Percentiles rank a stretch among this genome's conserved stretches.
Conservation (phyloP, 2,329 filamentous ascomycete genomes). For the Rhynchosporium secalis region DNA sequence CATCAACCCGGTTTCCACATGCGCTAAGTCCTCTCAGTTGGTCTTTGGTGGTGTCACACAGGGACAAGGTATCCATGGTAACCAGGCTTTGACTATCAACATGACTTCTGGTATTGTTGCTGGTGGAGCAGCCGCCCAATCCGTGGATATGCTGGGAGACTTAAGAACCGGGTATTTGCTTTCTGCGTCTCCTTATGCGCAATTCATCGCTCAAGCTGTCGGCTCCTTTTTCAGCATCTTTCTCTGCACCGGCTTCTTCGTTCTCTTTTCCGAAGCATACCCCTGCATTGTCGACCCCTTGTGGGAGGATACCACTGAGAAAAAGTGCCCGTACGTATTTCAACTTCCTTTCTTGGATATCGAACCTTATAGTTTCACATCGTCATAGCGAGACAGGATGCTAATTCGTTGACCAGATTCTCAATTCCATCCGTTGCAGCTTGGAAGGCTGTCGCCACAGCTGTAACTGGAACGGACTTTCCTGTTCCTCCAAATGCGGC, state of each 20-base stretch:
- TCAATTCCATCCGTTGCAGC: not conserved
- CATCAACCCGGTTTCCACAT: slow-evolving; percentile 8
- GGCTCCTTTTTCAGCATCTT: slow-evolving; percentile 12
- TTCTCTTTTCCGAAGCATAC: slow-evolving; percentile 6
- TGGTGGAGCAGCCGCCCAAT: slow-evolving; percentile 5
- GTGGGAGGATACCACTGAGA: not conserved
- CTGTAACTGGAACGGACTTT: not conserved
- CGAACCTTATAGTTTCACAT: too few species aligned
- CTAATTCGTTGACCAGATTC: not conserved
- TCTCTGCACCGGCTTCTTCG: slow-evolving; percentile 6
- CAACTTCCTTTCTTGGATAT: not conserved
- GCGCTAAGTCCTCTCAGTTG: slow-evolving; percentile 5
- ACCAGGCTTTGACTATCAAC: slow-evolving; percentile 5
- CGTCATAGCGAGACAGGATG: not conserved
- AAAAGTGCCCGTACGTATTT: not conserved
- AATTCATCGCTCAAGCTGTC: slow-evolving; percentile 7
- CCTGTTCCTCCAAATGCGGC: not conserved
- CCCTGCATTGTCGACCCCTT: slow-evolving; percentile 2
- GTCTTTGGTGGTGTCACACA: slow-evolving; percentile 12
- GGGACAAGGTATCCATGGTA: not conserved
- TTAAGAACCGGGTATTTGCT: slow-evolving; percentile 6
- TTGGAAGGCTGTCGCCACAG: not conserved
- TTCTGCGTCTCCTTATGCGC: slow-evolving; percentile 1
- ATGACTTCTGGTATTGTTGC: slow-evolving; percentile 10
- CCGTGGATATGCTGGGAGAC: slow-evolving; percentile 5